Conservation (phyloP, 805 yeast genomes). For the Pichia nanzhaoensis region DNA sequence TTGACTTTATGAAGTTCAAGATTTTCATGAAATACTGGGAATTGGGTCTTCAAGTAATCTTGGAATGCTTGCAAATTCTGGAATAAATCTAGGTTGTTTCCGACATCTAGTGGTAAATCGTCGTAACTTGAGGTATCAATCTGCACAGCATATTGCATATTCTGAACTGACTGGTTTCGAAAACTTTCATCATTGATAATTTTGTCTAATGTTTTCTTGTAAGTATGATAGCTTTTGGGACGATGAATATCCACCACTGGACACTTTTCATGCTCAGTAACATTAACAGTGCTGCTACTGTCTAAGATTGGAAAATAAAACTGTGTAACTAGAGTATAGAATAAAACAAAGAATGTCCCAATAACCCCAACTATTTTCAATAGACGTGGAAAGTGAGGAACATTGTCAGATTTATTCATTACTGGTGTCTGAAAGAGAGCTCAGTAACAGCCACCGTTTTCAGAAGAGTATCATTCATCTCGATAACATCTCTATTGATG, state of each 20-base stretch:
- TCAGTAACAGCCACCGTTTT: no score
- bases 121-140: constrained; percentile 63
- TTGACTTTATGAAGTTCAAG: constrained; percentile 35
- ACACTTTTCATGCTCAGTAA: constrained; percentile 5
- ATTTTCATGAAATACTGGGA: constrained; percentile 33
- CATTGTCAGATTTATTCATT: no score
- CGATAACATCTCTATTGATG: no score
- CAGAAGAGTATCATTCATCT: no score
- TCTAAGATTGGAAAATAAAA: no score
- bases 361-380: no score
- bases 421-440: no score
- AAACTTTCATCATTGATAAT: constrained; percentile 34
- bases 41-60: constrained; percentile 32
- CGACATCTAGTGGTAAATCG: constrained; percentile 37
- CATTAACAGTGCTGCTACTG: no score
- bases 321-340: no score
- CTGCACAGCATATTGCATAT: constrained; percentile 52
- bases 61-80: constrained; percentile 31
- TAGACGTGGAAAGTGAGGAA: no score
- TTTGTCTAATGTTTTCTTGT: constrained; percentile 28
- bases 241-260: constrained; percentile 19
- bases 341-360: no score
- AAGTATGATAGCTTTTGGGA: constrained; percentile 28
- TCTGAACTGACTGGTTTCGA: constrained; percentile 36
- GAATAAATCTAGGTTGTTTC: constrained; percentile 45